Conservation (phyloP, 2,329 filamentous ascomycete genomes). For the Diaporthe sp. region DNA sequence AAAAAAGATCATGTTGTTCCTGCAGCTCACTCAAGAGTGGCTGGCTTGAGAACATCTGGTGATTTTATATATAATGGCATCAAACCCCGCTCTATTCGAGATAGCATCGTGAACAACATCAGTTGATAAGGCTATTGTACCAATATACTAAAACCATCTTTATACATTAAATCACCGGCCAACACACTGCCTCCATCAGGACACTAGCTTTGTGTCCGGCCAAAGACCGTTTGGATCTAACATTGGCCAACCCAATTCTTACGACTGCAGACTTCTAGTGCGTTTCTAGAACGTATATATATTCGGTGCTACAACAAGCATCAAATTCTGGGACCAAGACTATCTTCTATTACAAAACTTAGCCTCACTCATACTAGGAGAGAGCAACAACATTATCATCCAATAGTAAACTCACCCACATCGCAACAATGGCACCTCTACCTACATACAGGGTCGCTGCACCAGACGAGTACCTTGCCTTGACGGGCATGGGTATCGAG, state of each 20-base stretch:
- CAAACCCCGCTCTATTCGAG: not conserved
- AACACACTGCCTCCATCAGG: not conserved
- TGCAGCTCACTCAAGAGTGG: not conserved
- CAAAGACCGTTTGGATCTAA: not conserved
- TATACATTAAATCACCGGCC: not conserved
- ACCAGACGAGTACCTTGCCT: slow-evolving; percentile 88
- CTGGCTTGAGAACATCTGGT: not conserved
- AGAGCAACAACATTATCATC: not conserved
- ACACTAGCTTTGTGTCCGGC: not conserved
- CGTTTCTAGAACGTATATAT: slow-evolving; percentile 18
- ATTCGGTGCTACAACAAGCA: not conserved
- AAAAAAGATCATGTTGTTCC: slow-evolving; percentile 15
- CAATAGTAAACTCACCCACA: not conserved
- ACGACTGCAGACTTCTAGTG: not conserved
- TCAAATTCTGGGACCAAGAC: not conserved
- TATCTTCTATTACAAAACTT: not conserved
- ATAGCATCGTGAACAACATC: not conserved
- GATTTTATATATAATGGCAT: slow-evolving; percentile 4
- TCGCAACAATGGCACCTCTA: not conserved
- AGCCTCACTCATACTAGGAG: not conserved
- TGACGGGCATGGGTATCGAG: slow-evolving; percentile 83
- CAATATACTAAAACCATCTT: not conserved
- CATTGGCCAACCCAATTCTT: not conserved
- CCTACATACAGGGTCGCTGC: slow-evolving; percentile 74
- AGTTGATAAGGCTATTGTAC: not conserved